Base-by-base conservation (phyloP, 2,329 filamentous ascomycete species). In the Colletotrichum sp. region DNA sequence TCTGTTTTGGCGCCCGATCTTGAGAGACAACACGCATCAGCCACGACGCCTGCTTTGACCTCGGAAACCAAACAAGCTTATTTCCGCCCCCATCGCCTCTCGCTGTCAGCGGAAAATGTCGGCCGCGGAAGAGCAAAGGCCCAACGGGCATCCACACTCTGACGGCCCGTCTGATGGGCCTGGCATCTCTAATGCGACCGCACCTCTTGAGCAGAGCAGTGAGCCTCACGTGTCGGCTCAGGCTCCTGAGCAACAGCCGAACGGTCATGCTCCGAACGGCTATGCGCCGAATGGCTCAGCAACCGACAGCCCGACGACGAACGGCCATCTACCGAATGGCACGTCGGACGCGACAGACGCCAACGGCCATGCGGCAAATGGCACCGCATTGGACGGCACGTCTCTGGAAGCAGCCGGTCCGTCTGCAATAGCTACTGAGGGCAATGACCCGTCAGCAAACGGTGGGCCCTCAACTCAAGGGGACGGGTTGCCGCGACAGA, bases 381-480 rank as follows among this genome's bases (percentile, higher is more conserved):
- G 59, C 7, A 52, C 59, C 7, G 52, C 71, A 2, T 14, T 55
- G 24, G 64, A 69, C 48, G 73, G 58, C 9, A 34, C 68, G 16
- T 59, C 69, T 18, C 18, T 58, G 12, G 38, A 62, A 26, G 56
- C 34, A 36, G 30, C 34, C 8, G 14, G 63, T 9, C 38, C 34
- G 4, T 48, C 14, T 30, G 70, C 21, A 14, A 69, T 67, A 24
- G 28, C 48, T 32, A 56, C 21, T 67, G 63, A 75, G 43, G 73
- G 73, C 63, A 26, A 52, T 24, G 69, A n/a, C 62, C 55, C 63
- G 64, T 67, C 73, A 69, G 38, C 73, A 75, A 73, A 75, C 26
- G 73, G 70, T 73, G 73, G 73, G 70, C 73, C 64, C 62, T 59
- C 69, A 75, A 75, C 64, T 34, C 48, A 52, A 26, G 73, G 43